Evolutionary conservation across 2,329 filamentous ascomycete genomes (phyloP).

Genomic region (Seiridium cupressi): DNA sequence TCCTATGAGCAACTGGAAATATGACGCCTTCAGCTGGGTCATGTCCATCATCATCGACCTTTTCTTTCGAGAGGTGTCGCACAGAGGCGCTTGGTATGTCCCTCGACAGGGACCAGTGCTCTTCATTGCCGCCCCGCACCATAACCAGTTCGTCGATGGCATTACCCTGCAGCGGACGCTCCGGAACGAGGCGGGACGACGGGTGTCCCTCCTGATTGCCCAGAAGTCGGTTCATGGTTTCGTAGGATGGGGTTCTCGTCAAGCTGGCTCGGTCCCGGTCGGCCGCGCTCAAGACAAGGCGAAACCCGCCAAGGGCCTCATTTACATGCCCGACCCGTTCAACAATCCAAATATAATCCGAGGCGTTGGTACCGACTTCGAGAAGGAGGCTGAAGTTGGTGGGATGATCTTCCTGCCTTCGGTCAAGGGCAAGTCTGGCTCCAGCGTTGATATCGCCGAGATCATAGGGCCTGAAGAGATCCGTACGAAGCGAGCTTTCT

Average conservation of each 20-base stretch:
- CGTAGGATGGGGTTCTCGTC: constrained; percentile 81
- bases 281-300: constrained; percentile 87
- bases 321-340: constrained; percentile 87
- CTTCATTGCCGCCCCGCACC: constrained; percentile 94
- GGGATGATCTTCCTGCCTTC: constrained; percentile 86
- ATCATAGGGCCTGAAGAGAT: constrained; percentile 80
- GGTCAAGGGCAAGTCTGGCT: constrained; percentile 71
- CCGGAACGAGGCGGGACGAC: constrained; percentile 80
- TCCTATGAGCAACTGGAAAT: constrained; percentile 71
- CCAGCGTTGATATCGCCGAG: constrained; percentile 80
- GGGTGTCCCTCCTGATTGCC: constrained; percentile 89
- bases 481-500: constrained; percentile 83
- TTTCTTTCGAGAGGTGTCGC: constrained; percentile 97
- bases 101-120: constrained; percentile 85
- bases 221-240: constrained; percentile 95
- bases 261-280: constrained; percentile 89
- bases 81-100: constrained; percentile 91
- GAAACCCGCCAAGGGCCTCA: constrained; percentile 72
- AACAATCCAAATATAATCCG: constrained; percentile 80
- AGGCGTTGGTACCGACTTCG: constrained; percentile 79
- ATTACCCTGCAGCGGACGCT: constrained; percentile 90
- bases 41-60: constrained; percentile 86
- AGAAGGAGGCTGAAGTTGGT: constrained; percentile 70
- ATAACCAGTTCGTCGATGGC: constrained; percentile 95
- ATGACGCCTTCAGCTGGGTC: constrained; percentile 74